Percentiles rank a stretch among this genome's conserved stretches.
phyloP scores from a whole-genome alignment of 177 flowering plant genomes.

The Telopea speciosissima region DNA sequence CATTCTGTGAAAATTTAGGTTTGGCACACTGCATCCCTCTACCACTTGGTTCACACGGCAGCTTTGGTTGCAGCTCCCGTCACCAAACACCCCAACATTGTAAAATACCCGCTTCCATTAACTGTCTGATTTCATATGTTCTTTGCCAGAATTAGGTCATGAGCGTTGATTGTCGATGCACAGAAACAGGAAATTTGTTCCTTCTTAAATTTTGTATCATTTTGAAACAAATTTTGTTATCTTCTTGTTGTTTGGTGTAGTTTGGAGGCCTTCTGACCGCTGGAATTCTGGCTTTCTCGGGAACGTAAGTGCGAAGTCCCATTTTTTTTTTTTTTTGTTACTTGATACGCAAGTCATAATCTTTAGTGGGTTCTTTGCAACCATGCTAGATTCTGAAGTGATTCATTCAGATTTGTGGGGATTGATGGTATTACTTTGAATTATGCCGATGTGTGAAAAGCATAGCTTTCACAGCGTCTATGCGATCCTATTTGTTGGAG shows the following conservation, averaged over 20 bases:
- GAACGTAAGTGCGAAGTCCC: constrained; percentile 60
- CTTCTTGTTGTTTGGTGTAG: constrained; percentile 33
- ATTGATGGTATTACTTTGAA: not conserved
- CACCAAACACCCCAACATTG: constrained; percentile 62
- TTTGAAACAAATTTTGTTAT: not conserved
- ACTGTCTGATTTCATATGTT: not conserved
- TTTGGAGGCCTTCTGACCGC: constrained; percentile 85
- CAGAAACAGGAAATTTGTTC: not conserved
- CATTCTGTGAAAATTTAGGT: constrained; percentile 38
- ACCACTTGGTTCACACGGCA: constrained; percentile 92
- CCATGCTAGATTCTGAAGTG: not conserved
- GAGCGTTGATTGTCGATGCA: not conserved
- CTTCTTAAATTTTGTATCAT: not conserved
- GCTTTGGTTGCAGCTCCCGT: constrained; percentile 90
- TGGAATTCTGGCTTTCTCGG: constrained; percentile 89
- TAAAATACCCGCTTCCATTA: constrained; percentile 26
- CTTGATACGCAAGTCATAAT: not conserved
- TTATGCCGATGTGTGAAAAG: too few relatives aligned
- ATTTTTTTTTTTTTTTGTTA: not conserved
- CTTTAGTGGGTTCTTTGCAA: not conserved
- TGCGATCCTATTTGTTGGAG: too few relatives aligned
- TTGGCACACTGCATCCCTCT: constrained; percentile 89
- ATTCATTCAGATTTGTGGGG: not conserved
- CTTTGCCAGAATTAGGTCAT: not conserved
- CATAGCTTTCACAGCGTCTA: too few relatives aligned